Percentiles rank a stretch among this genome's conserved stretches.
Evolutionary conservation across 768 basidiomycete genomes (phyloP).

Genomic region (Baorangia bicolor): DNA sequence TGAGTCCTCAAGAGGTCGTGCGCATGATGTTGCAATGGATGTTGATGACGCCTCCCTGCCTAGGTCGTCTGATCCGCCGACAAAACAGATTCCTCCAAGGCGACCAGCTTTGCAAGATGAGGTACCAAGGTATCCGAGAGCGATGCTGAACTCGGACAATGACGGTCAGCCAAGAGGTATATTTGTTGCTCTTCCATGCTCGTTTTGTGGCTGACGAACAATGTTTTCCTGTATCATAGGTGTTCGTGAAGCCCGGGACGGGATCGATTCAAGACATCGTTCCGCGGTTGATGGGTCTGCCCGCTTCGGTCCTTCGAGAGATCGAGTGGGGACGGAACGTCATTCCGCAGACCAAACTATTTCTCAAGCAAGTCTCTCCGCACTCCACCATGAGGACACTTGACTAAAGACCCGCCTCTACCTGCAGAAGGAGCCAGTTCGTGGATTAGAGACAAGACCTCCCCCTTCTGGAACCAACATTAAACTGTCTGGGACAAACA

Average conservation of each 20-base stretch:
- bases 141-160: slow-evolving; percentile 32
- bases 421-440: slow-evolving; percentile 22
- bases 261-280: slow-evolving; percentile 19
- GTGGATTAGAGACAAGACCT: slow-evolving; percentile 12
- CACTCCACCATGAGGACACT: neutral
- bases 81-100: slow-evolving; percentile 14
- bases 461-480: slow-evolving; percentile 17
- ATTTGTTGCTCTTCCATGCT: neutral
- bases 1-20: slow-evolving; percentile 24
- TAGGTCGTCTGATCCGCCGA: slow-evolving; percentile 21
- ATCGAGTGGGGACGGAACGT: slow-evolving; percentile 21
- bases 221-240: neutral
- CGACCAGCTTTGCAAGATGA: slow-evolving; percentile 27
- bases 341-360: slow-evolving; percentile 14
- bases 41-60: slow-evolving; percentile 25
- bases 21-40: slow-evolving; percentile 24
- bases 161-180: slow-evolving; percentile 19
- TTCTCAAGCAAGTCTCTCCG: slow-evolving; percentile 18
- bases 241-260: slow-evolving; percentile 22
- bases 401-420: neutral
- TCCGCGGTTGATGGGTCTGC: slow-evolving; percentile 8
- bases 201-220: neutral
- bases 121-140: slow-evolving; percentile 36
- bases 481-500: slow-evolving; percentile 35
- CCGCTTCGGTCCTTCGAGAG: slow-evolving; percentile 19